Evolutionary conservation across 1,284 basidiomycete genomes (phyloP).

Genomic region (Cronartium ribicola): DNA sequence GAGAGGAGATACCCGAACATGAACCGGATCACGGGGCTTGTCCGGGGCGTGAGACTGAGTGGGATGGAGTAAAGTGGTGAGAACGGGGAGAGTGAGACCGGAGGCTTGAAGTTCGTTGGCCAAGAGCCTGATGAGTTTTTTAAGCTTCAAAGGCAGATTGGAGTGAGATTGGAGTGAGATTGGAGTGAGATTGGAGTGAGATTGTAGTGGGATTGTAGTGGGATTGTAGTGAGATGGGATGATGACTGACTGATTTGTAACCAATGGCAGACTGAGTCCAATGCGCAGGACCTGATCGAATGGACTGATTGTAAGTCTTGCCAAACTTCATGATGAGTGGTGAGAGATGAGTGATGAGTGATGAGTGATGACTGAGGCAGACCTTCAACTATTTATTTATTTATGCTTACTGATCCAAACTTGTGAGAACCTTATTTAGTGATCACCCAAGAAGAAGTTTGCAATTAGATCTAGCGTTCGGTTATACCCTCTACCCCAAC

Average conservation of each 20-base stretch:
- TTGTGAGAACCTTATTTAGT: too few species aligned
- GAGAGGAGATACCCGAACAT: not conserved
- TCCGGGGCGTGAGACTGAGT: not conserved
- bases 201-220: too few species aligned
- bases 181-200: too few species aligned
- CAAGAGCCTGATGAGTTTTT: not conserved
- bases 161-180: too few species aligned
- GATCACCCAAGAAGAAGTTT: too few species aligned
- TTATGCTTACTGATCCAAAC: too few species aligned
- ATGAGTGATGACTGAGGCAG: too few species aligned
- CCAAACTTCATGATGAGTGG: not conserved
- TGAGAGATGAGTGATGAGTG: not conserved
- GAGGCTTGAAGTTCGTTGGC: not conserved
- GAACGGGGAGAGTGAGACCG: not conserved
- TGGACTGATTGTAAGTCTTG: not conserved
- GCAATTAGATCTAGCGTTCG: too few species aligned
- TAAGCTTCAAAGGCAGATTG: not conserved
- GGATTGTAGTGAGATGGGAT: too few species aligned
- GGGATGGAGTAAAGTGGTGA: constrained; percentile 1
- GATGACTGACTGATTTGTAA: not conserved
- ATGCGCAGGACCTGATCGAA: not conserved
- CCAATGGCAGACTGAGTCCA: constrained; percentile 3
- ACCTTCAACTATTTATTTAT: too few species aligned
- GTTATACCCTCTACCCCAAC: too few species aligned
- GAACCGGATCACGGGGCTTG: not conserved